Conservation (phyloP, 805 yeast genomes). For the Metschnikowia arizonensis region DNA sequence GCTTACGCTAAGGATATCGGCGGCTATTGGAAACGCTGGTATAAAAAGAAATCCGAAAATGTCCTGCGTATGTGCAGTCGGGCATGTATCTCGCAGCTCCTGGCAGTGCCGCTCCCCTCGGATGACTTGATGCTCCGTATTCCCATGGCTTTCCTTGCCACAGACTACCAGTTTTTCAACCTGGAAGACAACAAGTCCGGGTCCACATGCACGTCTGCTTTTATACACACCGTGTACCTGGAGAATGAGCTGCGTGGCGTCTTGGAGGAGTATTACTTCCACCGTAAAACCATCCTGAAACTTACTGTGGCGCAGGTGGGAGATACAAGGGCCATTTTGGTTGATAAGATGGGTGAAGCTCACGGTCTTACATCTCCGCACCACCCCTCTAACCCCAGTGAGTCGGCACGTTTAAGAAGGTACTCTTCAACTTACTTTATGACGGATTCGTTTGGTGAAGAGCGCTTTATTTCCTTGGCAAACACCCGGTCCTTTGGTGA, state of each 20-base stretch:
- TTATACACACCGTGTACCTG: slow-evolving; percentile 46
- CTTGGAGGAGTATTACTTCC: slow-evolving; percentile 49
- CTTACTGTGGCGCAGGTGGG: slow-evolving; percentile 87
- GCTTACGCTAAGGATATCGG: slow-evolving; percentile 61
- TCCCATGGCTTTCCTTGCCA: slow-evolving; percentile 57
- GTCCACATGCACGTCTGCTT: slow-evolving; percentile 68
- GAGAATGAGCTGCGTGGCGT: slow-evolving; percentile 29
- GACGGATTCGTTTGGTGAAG: slow-evolving; percentile 93
- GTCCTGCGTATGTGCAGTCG: slow-evolving; percentile 24
- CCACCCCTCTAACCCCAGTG: slow-evolving; percentile 82
- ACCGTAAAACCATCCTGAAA: slow-evolving; percentile 60
- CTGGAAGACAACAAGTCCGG: slow-evolving; percentile 47
- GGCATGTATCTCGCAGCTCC: slow-evolving; percentile 13
- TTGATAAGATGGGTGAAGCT: slow-evolving; percentile 76
- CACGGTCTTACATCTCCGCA: slow-evolving; percentile 76
- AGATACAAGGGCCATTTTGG: slow-evolving; percentile 82
- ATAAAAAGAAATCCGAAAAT: slow-evolving; percentile 40
- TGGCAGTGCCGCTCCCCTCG: slow-evolving; percentile 9
- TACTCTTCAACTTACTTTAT: slow-evolving; percentile 58
- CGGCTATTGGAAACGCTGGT: slow-evolving; percentile 84
- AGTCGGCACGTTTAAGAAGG: slow-evolving; percentile 64
- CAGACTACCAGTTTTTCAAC: slow-evolving; percentile 59
- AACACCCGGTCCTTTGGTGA: slow-evolving; percentile 96
- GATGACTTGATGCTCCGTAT: slow-evolving; percentile 63
- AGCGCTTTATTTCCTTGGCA: slow-evolving; percentile 75